A percentile compares a stretch with the other conserved stretches of the same genome.
Conservation (phyloP, 306 rosid species). For the Senna tora region DNA sequence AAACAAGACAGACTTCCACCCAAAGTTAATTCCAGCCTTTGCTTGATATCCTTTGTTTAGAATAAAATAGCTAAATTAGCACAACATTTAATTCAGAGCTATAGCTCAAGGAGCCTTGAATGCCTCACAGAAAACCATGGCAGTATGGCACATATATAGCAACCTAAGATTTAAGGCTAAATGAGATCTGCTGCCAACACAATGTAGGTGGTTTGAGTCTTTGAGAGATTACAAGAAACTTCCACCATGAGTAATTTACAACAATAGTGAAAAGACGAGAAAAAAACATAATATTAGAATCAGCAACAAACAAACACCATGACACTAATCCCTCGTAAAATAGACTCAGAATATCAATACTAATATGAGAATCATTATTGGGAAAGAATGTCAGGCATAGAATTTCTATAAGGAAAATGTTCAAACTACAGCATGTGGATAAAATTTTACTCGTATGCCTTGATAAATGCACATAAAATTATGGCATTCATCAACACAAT, state of each 20-base stretch:
- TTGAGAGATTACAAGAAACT: neutral
- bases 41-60: slow-evolving; percentile 12
- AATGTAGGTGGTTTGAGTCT: neutral
- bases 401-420: neutral
- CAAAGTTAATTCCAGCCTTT: neutral
- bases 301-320: neutral
- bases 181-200: neutral
- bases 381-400: neutral
- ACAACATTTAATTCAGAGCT: neutral
- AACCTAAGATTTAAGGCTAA: neutral
- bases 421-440: neutral
- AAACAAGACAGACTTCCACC: slow-evolving; percentile 8
- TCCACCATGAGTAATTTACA: neutral
- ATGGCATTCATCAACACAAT: slow-evolving; percentile 4
- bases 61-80: slow-evolving; percentile 13
- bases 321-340: neutral
- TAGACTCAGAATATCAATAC: neutral
- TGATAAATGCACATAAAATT: slow-evolving; percentile 14
- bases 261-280: neutral
- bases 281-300: neutral
- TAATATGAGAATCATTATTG: neutral
- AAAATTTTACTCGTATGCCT: neutral
- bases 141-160: neutral
- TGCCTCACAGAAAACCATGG: neutral
- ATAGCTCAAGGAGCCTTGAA: neutral